Percentiles rank a stretch among this genome's conserved stretches.
Evolutionary conservation across 176 grass and related monocot species (phyloP).

Genomic region (Ananas comosus): DNA sequence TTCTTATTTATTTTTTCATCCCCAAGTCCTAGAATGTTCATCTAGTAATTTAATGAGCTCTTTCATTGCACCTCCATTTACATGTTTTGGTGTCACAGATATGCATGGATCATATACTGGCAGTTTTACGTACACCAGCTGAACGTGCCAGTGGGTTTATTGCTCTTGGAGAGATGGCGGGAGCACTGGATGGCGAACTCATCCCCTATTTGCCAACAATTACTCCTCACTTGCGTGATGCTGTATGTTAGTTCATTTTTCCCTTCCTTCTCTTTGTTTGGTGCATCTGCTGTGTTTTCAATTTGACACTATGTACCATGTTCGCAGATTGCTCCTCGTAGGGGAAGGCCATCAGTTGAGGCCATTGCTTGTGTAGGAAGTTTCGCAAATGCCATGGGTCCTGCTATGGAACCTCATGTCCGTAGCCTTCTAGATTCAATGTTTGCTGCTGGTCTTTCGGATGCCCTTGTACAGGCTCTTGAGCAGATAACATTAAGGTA

Average conservation of each 20-base stretch:
- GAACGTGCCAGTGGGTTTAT: slow-evolving; percentile 92
- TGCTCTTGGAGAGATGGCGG: slow-evolving; percentile 97
- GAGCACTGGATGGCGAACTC: slow-evolving; percentile 83
- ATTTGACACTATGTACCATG: slow-evolving; percentile 18
- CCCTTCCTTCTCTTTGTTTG: not conserved
- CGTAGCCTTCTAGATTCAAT: slow-evolving; percentile 78
- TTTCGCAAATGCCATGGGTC: slow-evolving; percentile 82
- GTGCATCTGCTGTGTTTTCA: slow-evolving; percentile 14
- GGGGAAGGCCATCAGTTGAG: slow-evolving; percentile 84
- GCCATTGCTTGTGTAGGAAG: slow-evolving; percentile 94
- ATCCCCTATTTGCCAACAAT: slow-evolving; percentile 79
- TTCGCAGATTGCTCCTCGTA: slow-evolving; percentile 88
- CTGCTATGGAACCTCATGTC: slow-evolving; percentile 92
- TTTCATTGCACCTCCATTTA: not conserved
- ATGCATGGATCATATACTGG: slow-evolving; percentile 98
- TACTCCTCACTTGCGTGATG: slow-evolving; percentile 73
- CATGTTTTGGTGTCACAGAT: slow-evolving; percentile 41
- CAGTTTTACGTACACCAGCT: slow-evolving; percentile 82
- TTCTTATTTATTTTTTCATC: not conserved
- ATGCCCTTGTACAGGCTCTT: slow-evolving; percentile 72
- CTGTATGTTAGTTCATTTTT: slow-evolving; percentile 36
- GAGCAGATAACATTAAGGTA: slow-evolving; percentile 75
- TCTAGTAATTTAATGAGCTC: not conserved
- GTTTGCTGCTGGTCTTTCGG: slow-evolving; percentile 80
- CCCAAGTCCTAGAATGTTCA: not conserved